Base-by-base conservation (phyloP, 1,139 yeast species). In the Saccharomyces hybrid region DNA sequence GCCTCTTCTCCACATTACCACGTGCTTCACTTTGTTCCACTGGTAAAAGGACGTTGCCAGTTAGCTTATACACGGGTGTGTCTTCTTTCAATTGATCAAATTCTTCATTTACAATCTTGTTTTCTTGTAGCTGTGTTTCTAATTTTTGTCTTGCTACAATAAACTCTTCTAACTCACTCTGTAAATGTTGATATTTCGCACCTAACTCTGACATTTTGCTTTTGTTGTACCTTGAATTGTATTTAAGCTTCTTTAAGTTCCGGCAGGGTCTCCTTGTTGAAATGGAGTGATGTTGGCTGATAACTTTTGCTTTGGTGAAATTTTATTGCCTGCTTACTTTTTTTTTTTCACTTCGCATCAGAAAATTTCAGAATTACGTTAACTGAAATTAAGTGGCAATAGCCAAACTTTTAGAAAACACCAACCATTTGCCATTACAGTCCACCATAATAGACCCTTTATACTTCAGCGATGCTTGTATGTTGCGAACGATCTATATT, bases 1-100 rank as follows among this genome's bases (percentile, higher is more conserved):
- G 77, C 70, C 99, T 84, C 70, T 91, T 93, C 31, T 77, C 80
- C 41, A 93, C 97, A 65, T 91, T 93, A 64, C 80, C 64, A 61
- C 82, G 81, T 38, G 98, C 96, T 69, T 93, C 98, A 13, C 70
- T 70, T 59, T 80, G 81, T 54, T 90, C 96, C 66, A 91, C 96
- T 2, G 97, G 97, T 58, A 93, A 76, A 58, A 93, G 76, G 5
- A 91, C 90, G 8, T 96, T 96, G 0, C 99, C 99, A 20, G 93
- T 87, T 60, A 91, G 78, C 71, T 93, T 93, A 73, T 82, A 93
- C 42, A 93, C 84, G 63, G 86, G 87, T 16, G 95, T 78, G 46
- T 78, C 79, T 50, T 77, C 82, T 59, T 81, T 76, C 59, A 90
- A 72, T 52, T 72, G 70, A 20, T 77, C 80, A 64, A 93, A 87